Base-by-base conservation (phyloP, 2,329 filamentous ascomycete species). In the Alternaria arborescens region DNA sequence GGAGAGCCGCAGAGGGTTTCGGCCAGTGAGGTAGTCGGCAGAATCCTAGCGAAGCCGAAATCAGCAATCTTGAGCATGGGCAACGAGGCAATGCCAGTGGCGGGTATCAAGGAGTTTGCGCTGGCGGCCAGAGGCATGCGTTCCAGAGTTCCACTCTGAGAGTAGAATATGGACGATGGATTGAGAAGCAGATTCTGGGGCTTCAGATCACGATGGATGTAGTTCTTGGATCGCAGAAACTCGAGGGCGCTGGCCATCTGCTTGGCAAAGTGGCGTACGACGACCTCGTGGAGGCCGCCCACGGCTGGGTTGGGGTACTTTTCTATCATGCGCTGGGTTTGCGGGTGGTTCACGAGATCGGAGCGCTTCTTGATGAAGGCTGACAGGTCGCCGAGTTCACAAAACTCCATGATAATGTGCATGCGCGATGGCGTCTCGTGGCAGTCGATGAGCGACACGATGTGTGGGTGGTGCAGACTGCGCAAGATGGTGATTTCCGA, bases 391-490 rank as follows among this genome's bases (percentile, higher is more conserved):
- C 95, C 94, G 41, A 99, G 86, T 76, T 97, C 93, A 81, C 95
- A 98, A 81, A 96, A 98, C 82, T 99, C 95, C 94, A 98, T 99
- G 65, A 98, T 90, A 60, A 99, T 87, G 80, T 99, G 95, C 81
- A 98, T 97, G 75, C 97, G 92, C 22, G 90, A 89, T 4, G 88
- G 83, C 0, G 92, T 91, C 79, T 98, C 94, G 78, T 94, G 87
- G 82, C 94, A 97, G 80, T 97, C 93, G 82, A 97, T 94, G 48
- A 99, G 89, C 70, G 93, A 92, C 68, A 98, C 95, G 71, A 99
- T 97, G 77, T 99, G 95, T 28, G 95, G 95, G 80, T 99, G 95
- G 61, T 95, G 91, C 28, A 99, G 87, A 66, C 89, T 92, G 80
- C 95, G 95, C 74, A 99, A 89, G 66, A 99, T 99, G 71, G 94